Conservation (phyloP, 2,329 filamentous ascomycete genomes). For the Claviceps spartinae region DNA sequence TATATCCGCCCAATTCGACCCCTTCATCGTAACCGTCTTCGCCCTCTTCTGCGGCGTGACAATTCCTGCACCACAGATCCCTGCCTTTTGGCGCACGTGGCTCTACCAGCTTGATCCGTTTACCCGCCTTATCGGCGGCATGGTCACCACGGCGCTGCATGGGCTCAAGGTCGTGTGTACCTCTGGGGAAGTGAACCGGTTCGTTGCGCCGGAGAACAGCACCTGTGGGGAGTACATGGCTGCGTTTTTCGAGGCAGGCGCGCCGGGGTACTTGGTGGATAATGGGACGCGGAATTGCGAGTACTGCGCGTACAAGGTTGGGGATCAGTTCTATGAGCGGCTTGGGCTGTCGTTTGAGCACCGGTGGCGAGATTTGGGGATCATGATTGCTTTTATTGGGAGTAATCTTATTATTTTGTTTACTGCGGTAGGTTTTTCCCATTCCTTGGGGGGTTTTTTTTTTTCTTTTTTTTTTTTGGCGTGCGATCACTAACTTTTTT, state of each 20-base stretch:
- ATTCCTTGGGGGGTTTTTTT: neutral
- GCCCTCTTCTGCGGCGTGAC: slow-evolving; percentile 80
- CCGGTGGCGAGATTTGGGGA: slow-evolving; percentile 73
- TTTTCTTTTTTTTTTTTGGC: neutral
- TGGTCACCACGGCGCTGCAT: slow-evolving; percentile 67
- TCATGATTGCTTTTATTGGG: slow-evolving; percentile 60
- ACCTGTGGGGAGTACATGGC: slow-evolving; percentile 66
- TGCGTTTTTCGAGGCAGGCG: slow-evolving; percentile 54
- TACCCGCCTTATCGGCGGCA: slow-evolving; percentile 66
- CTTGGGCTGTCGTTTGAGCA: slow-evolving; percentile 53
- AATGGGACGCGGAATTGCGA: slow-evolving; percentile 54
- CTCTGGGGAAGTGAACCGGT: slow-evolving; percentile 48
- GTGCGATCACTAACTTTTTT: neutral
- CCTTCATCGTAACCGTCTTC: slow-evolving; percentile 71
- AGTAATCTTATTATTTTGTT: slow-evolving; percentile 58
- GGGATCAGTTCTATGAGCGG: slow-evolving; percentile 64
- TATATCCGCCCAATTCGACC: slow-evolving; percentile 68
- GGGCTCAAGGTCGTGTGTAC: slow-evolving; percentile 48
- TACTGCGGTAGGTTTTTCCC: slow-evolving; percentile 33
- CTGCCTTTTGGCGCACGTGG: slow-evolving; percentile 66
- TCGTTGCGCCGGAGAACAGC: slow-evolving; percentile 50
- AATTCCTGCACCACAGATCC: slow-evolving; percentile 65
- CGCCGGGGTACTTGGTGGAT: slow-evolving; percentile 56
- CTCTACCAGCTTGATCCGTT: slow-evolving; percentile 74
- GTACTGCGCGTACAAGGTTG: slow-evolving; percentile 71